phyloP scores from a whole-genome alignment of 352 stramenopile genomes.

The Phytophthora tentaculata region DNA sequence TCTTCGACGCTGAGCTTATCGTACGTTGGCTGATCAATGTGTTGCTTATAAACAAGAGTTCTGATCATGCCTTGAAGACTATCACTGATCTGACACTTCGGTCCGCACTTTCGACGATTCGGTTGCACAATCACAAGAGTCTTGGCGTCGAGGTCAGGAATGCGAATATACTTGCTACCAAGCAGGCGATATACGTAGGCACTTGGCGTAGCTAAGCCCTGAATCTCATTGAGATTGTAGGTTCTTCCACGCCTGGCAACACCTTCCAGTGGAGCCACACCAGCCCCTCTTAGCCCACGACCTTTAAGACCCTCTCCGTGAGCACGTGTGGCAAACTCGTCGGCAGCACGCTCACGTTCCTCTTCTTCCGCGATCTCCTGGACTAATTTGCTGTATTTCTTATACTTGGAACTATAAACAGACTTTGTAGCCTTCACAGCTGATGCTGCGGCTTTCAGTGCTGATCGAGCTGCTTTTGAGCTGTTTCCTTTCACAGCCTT shows the following conservation, averaged over 20 bases:
- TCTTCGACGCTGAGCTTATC: constrained; percentile 22
- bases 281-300: constrained; percentile 13
- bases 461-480: not conserved
- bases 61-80: constrained; percentile 13
- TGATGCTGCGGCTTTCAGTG: not conserved
- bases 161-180: not conserved
- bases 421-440: not conserved
- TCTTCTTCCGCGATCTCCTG: too few species aligned
- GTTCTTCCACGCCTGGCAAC: constrained; percentile 8
- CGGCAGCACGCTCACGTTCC: too few species aligned
- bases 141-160: constrained; percentile 17
- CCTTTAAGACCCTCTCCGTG: constrained; percentile 2
- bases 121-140: constrained; percentile 16
- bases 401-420: too few species aligned
- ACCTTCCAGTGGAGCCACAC: constrained; percentile 13
- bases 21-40: constrained; percentile 20
- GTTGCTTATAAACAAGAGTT: constrained; percentile 10
- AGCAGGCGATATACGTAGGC: not conserved
- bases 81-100: constrained; percentile 12
- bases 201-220: not conserved
- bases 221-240: constrained; percentile 6
- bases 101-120: constrained; percentile 2
- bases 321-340: too few species aligned
- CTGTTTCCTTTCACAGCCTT: not conserved
- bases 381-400: too few species aligned